Evolutionary conservation across 2,329 filamentous ascomycete species (phyloP).

Genomic region (Fusarium graminum): DNA sequence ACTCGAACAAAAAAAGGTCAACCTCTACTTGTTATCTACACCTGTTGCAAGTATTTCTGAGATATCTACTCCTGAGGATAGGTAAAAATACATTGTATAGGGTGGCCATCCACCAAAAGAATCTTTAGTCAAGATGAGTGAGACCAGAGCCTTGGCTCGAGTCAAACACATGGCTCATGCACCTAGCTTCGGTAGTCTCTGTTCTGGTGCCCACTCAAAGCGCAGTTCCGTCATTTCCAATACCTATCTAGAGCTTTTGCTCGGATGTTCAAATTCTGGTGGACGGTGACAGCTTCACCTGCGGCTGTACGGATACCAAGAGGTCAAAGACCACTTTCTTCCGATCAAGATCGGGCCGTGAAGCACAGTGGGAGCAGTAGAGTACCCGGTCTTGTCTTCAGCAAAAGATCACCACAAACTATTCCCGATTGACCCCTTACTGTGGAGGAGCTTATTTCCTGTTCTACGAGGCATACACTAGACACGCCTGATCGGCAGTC

Average conservation of each 20-base stretch:
- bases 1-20: no score
- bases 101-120: neutral
- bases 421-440: neutral
- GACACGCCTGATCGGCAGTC: constrained; percentile 1
- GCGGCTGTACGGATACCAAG: neutral
- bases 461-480: constrained; percentile 5
- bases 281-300: neutral
- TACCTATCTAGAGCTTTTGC: neutral
- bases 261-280: neutral
- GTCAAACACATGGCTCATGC: neutral
- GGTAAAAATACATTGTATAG: neutral
- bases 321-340: neutral
- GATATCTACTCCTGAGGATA: neutral
- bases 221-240: neutral
- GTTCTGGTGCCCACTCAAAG: constrained; percentile 1
- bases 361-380: constrained; percentile 1
- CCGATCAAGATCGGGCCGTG: neutral
- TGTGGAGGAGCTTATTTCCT: constrained; percentile 18
- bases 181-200: constrained; percentile 11
- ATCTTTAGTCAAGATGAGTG: neutral
- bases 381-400: neutral
- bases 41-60: no score
- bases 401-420: constrained; percentile 10
- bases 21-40: no score
- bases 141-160: neutral